Evolutionary conservation across 768 basidiomycete species (phyloP).

Genomic region (Boletus rubroflammeus): DNA sequence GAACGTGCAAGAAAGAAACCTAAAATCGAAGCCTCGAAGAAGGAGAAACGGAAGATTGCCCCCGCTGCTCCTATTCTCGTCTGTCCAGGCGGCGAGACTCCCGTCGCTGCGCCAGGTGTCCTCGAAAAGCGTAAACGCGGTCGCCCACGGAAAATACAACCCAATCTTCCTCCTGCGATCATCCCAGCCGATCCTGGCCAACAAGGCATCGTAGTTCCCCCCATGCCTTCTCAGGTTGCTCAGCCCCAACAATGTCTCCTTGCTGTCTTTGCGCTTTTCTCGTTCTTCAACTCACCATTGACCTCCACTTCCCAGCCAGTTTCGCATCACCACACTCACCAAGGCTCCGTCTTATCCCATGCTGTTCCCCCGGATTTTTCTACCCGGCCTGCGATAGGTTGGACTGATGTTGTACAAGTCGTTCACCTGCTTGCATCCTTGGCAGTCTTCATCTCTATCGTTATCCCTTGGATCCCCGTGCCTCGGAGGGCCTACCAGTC

Average conservation of each 20-base stretch:
- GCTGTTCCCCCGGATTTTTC: constrained; percentile 22
- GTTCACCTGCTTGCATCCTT: constrained; percentile 67
- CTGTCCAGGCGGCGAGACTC: constrained; percentile 17
- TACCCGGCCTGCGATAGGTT: constrained; percentile 23
- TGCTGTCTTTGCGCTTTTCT: constrained; percentile 80
- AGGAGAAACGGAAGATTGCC: constrained; percentile 39
- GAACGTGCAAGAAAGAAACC: constrained; percentile 60
- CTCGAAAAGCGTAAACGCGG: constrained; percentile 85
- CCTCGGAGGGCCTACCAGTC: constrained; percentile 19
- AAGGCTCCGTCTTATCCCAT: constrained; percentile 54
- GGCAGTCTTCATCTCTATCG: constrained; percentile 56
- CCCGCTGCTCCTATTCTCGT: constrained; percentile 21
- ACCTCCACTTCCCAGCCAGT: constrained; percentile 38
- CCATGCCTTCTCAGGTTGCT: constrained; percentile 7
- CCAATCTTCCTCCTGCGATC: constrained; percentile 39
- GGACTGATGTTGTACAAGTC: constrained; percentile 53
- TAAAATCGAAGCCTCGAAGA: constrained; percentile 46
- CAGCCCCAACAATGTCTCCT: constrained; percentile 65
- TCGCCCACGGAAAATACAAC: constrained; percentile 68
- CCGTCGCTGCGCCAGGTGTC: constrained; percentile 32
- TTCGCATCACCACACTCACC: constrained; percentile 45
- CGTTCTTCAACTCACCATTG: constrained; percentile 77
- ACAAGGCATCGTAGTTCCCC: constrained; percentile 12
- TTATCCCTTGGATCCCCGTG: constrained; percentile 44
- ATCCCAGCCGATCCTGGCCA: constrained; percentile 22